phyloP scores from a whole-genome alignment of 2,329 filamentous ascomycete species.

The Tolypocladium album region DNA sequence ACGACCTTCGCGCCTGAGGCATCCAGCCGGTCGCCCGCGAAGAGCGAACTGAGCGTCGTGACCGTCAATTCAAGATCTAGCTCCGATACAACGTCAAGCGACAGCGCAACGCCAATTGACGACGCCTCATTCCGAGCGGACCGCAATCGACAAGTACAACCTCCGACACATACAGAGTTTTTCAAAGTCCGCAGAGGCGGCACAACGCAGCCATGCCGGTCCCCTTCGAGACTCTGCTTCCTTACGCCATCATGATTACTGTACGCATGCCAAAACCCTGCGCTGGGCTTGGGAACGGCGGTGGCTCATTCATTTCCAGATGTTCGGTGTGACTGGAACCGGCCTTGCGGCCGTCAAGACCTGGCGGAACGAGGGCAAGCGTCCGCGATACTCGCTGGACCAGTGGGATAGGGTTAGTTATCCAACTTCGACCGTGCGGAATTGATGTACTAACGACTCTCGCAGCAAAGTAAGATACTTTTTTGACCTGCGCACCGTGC shows the following conservation, averaged over 20 bases:
- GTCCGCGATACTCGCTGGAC: slow-evolving; percentile 48
- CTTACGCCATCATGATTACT: slow-evolving; percentile 52
- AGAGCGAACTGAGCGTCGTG: neutral
- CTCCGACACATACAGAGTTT: neutral
- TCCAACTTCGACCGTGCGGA: neutral
- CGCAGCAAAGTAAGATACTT: slow-evolving; percentile 41
- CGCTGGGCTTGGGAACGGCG: neutral
- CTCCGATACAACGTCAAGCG: neutral
- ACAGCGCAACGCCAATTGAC: neutral
- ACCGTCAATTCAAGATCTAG: neutral
- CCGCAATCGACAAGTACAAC: neutral
- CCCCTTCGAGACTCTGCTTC: slow-evolving; percentile 53
- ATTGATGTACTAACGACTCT: slow-evolving; percentile 15
- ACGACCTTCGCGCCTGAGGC: slow-evolving; percentile 10
- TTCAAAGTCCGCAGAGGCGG: slow-evolving; percentile 19
- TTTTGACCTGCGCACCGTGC: neutral
- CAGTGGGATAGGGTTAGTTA: slow-evolving; percentile 50
- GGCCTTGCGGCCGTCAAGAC: slow-evolving; percentile 46
- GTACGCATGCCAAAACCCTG: slow-evolving; percentile 29
- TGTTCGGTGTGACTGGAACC: slow-evolving; percentile 51
- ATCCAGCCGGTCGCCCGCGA: neutral
- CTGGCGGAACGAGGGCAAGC: slow-evolving; percentile 50
- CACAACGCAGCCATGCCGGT: slow-evolving; percentile 40
- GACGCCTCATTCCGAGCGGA: neutral
- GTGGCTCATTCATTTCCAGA: slow-evolving; percentile 30